These are phyloP conservation scores for Gracilaria caudata DNA, from an alignment of 23 red algal species.

Conservation along the genomic window DNA sequence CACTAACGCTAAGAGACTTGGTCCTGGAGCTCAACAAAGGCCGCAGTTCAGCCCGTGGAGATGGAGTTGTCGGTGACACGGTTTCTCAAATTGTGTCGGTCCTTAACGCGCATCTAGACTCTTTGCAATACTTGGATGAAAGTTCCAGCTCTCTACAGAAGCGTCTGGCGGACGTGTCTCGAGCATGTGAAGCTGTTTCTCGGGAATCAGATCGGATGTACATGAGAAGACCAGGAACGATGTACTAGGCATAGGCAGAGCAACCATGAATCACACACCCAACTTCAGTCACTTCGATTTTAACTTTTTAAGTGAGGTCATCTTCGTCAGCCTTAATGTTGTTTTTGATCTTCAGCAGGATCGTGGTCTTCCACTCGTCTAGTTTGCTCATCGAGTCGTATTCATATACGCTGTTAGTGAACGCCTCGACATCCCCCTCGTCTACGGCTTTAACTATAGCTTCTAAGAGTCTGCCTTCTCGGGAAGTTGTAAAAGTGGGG, in stretches of 20 bases:
- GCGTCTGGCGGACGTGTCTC: conserved; percentile 57
- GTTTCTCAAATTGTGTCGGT: conserved; percentile 84
- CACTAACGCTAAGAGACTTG: conserved; percentile 68
- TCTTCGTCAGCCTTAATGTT: conserved; percentile 78
- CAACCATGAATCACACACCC: background rate
- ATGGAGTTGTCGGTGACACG: conserved; percentile 53
- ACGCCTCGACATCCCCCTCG: conserved; percentile 85
- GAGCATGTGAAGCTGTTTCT: conserved; percentile 52
- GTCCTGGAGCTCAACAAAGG: conserved; percentile 77
- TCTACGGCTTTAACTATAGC: conserved; percentile 76
- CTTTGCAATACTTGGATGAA: conserved; percentile 87
- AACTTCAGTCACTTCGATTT: background rate
- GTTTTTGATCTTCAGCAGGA: conserved; percentile 94
- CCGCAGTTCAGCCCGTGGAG: conserved; percentile 14
- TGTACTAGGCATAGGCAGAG: background rate
- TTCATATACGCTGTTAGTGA: conserved; percentile 77
- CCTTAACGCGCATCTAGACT: conserved; percentile 84
- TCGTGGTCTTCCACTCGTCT: conserved; percentile 90
- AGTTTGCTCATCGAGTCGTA: conserved; percentile 90
- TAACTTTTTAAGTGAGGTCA: conserved; percentile 68
- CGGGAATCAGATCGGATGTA: conserved; percentile 65
- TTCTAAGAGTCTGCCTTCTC: conserved; percentile 84
- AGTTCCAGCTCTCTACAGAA: conserved; percentile 62
- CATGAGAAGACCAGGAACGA: conserved; percentile 4
- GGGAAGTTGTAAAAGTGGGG: conserved; percentile 66